These are phyloP conservation scores for Waitea zeae DNA, from an alignment of 1,284 basidiomycete genomes.

Conservation along the genomic window DNA sequence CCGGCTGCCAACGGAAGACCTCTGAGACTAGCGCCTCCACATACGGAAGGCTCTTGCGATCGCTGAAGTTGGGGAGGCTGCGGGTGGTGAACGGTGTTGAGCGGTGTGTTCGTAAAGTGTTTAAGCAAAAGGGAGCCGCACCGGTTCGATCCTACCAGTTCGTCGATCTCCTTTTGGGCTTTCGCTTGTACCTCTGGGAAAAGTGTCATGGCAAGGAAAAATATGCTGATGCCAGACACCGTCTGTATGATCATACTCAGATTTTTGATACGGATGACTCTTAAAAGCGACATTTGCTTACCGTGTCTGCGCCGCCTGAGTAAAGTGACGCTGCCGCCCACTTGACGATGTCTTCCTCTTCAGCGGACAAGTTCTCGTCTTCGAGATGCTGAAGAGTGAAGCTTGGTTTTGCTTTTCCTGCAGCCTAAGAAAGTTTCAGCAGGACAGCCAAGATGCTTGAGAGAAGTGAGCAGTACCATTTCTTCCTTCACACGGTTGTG, in stretches of 20 bases:
- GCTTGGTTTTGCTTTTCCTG: conserved; percentile 12
- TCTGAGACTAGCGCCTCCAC: conserved; percentile 14
- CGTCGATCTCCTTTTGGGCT: conserved; percentile 16
- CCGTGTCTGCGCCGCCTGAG: conserved; percentile 14
- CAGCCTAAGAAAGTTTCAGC: conserved; percentile 9
- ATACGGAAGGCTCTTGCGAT: conserved; percentile 15
- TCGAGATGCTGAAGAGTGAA: conserved; percentile 12
- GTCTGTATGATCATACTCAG: conserved; percentile 8
- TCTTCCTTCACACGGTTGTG: conserved; percentile 12
- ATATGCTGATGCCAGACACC: conserved; percentile 11
- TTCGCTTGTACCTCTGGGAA: conserved; percentile 14
- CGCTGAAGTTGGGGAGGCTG: conserved; percentile 12
- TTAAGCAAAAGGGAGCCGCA: background rate
- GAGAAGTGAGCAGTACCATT: conserved; percentile 8
- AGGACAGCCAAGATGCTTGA: background rate
- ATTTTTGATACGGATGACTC: conserved; percentile 1
- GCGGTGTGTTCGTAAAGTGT: background rate
- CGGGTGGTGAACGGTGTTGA: background rate
- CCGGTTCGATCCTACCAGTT: conserved; percentile 12
- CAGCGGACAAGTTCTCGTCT: conserved; percentile 8
- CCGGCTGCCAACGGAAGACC: conserved; percentile 12
- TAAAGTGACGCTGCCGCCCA: conserved; percentile 14
- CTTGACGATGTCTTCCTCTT: conserved; percentile 13
- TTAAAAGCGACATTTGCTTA: conserved; percentile 6
- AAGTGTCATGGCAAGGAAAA: conserved; percentile 16